Conservation (phyloP, 2,329 filamentous ascomycete species). For the Alternaria conjuncta region DNA sequence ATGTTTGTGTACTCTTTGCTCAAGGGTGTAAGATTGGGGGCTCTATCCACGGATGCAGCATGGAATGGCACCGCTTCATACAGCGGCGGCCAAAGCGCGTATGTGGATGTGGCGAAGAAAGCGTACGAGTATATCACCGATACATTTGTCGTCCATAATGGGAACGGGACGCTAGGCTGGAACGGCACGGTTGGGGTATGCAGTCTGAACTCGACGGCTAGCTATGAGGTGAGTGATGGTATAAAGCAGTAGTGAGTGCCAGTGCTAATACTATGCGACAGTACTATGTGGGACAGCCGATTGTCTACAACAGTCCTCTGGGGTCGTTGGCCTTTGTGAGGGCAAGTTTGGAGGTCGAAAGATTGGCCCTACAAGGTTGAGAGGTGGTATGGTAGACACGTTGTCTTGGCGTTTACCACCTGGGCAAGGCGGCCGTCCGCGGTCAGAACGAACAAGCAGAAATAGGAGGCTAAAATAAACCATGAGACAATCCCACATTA, state of each 20-base stretch:
- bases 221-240: constrained; percentile 30
- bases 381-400: neutral
- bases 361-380: neutral
- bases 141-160: constrained; percentile 26
- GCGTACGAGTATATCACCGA: constrained; percentile 44
- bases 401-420: neutral
- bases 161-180: constrained; percentile 36
- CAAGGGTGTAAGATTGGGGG: constrained; percentile 53
- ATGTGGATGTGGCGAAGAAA: neutral
- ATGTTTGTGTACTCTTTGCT: constrained; percentile 65
- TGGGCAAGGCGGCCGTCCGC: neutral
- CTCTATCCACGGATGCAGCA: constrained; percentile 15
- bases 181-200: constrained; percentile 41
- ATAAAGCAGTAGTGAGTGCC: neutral
- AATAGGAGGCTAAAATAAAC: neutral
- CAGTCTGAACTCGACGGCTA: constrained; percentile 30
- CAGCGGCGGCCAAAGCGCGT: neutral
- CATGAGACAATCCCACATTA: neutral
- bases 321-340: constrained; percentile 33
- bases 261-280: too few species aligned
- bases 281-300: constrained; percentile 54
- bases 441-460: neutral
- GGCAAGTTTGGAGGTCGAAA: constrained; percentile 32
- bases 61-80: neutral
- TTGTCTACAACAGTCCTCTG: constrained; percentile 30